phyloP scores from a whole-genome alignment of 305 asterid genomes.

The Fraxinus dipetala region DNA sequence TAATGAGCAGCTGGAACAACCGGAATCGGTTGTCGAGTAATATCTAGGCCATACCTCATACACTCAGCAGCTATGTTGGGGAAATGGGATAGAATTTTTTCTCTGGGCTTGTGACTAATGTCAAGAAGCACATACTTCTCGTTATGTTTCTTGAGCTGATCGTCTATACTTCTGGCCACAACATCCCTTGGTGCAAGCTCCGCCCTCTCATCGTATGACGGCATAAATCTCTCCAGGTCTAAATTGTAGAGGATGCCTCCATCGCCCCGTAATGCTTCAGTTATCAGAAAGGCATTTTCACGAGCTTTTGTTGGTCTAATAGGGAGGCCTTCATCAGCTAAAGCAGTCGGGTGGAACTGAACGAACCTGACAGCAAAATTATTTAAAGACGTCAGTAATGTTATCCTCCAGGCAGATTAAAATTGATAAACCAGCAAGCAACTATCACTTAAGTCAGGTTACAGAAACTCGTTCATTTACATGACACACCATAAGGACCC shows the following conservation, averaged over 20 bases:
- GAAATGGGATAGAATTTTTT: constrained; percentile 74
- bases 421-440: constrained; percentile 14
- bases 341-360: constrained; percentile 98
- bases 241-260: constrained; percentile 89
- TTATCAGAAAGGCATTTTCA: constrained; percentile 84
- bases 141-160: constrained; percentile 82
- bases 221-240: constrained; percentile 86
- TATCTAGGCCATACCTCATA: constrained; percentile 76
- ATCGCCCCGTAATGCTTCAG: constrained; percentile 96
- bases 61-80: constrained; percentile 96
- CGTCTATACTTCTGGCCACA: constrained; percentile 92
- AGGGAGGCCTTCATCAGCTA: constrained; percentile 97
- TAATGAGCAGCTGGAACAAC: constrained; percentile 97
- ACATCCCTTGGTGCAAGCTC: constrained; percentile 99
- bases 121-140: constrained; percentile 93
- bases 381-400: constrained; percentile 7
- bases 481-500: not conserved
- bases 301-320: constrained; percentile 58
- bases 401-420: constrained; percentile 1
- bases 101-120: constrained; percentile 74
- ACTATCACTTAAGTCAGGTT: not conserved
- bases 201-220: constrained; percentile 71
- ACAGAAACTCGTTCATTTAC: not conserved
- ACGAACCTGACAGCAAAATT: constrained; percentile 60
- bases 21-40: constrained; percentile 76